A percentile compares a stretch with the other conserved stretches of the same genome.
phyloP scores from a whole-genome alignment of 345 rosid species.

The Hevea brasiliensis region DNA sequence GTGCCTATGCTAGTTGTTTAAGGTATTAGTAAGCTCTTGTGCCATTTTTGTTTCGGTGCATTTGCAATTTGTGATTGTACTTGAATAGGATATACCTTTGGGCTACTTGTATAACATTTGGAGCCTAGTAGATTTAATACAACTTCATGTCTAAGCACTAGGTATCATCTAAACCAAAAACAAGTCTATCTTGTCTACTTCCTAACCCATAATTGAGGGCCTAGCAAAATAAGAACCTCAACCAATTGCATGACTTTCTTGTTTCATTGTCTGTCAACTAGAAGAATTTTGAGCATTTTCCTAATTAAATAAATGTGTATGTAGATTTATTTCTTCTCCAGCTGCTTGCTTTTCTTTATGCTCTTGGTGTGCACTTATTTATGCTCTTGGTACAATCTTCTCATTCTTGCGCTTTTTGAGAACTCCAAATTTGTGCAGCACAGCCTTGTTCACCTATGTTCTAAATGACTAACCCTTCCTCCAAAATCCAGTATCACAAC shows the following conservation, averaged over 20 bases:
- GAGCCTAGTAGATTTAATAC: too few species aligned
- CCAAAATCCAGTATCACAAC: neutral
- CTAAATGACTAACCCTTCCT: neutral
- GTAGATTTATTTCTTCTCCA: neutral
- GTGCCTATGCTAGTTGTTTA: neutral
- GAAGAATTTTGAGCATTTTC: neutral
- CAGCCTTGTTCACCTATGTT: neutral
- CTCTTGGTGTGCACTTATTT: too few species aligned
- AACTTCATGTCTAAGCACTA: too few species aligned
- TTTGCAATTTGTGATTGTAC: neutral
- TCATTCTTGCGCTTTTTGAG: neutral
- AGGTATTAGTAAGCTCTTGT: conserved; percentile 2
- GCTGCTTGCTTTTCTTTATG: neutral
- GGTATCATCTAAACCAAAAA: too few species aligned
- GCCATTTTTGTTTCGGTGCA: neutral
- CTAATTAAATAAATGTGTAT: neutral
- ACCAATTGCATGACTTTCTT: too few species aligned
- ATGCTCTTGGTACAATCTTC: neutral
- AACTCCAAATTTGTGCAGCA: neutral
- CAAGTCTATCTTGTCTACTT: too few species aligned
- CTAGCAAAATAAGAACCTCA: too few species aligned
- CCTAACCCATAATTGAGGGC: too few species aligned
- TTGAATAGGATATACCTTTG: neutral
- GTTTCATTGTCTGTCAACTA: too few species aligned
- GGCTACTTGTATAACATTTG: neutral